Conservation (phyloP, 2,329 filamentous ascomycete genomes). For the Podosphaera leucotricha region DNA sequence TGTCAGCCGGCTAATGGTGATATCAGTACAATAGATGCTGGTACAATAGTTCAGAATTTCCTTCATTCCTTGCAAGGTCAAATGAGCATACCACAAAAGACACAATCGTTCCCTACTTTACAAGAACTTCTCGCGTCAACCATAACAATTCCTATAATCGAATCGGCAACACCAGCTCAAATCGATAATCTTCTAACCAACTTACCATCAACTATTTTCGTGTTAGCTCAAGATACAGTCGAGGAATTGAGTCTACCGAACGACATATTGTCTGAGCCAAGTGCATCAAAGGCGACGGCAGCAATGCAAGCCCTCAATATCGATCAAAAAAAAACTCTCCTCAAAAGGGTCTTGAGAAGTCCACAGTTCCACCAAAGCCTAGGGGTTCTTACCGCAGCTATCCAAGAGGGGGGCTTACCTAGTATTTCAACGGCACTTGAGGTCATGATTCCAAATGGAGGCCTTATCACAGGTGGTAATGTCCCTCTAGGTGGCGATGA, state of each 20-base stretch:
- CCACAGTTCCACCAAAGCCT: constrained; percentile 82
- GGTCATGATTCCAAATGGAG: constrained; percentile 63
- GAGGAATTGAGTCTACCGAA: constrained; percentile 20
- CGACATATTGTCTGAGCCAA: constrained; percentile 37
- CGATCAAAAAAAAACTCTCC: constrained; percentile 54
- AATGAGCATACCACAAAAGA: constrained; percentile 24
- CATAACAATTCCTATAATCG: constrained; percentile 55
- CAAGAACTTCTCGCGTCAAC: constrained; percentile 62
- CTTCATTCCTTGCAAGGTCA: constrained; percentile 55
- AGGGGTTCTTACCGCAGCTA: constrained; percentile 60
- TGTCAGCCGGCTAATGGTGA: constrained; percentile 21
- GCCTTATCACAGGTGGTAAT: constrained; percentile 50
- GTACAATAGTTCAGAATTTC: constrained; percentile 66
- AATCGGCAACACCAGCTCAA: constrained; percentile 29
- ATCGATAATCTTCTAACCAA: constrained; percentile 55
- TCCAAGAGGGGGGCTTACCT: constrained; percentile 75
- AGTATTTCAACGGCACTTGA: constrained; percentile 71
- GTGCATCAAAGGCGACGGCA: constrained; percentile 41
- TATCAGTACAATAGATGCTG: constrained; percentile 42
- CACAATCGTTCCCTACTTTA: constrained; percentile 34
- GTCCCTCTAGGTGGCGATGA: constrained; percentile 74
- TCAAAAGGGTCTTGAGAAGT: constrained; percentile 63
- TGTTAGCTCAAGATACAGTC: constrained; percentile 46
- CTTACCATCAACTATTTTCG: constrained; percentile 55
- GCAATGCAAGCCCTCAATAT: constrained; percentile 51